Base-by-base conservation (phyloP, 2,329 filamentous ascomycete genomes). In the Helotiales sp. region DNA sequence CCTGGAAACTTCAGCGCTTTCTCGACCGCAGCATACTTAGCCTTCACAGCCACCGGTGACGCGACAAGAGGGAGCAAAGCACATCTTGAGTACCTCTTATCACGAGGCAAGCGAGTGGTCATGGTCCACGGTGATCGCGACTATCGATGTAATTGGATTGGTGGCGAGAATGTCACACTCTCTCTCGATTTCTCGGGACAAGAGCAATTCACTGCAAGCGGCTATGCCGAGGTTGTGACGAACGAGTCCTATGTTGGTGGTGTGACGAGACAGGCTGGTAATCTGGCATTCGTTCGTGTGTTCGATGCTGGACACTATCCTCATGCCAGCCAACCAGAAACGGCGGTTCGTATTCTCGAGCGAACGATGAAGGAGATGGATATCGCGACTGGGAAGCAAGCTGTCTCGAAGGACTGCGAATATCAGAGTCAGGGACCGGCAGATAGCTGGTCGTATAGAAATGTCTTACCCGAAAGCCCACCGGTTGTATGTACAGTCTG, bases 181-280 rank as follows among this genome's bases (percentile, higher is more conserved):
- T 75, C 78, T 2, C 71, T 83, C 1, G 68, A 76, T 34, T 76
- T 74, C 60, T 61, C 69, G 1, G 63, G 76, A 31, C 71, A 75
- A 1, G 70, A 73, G 2, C 71, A 74, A 19, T 93, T 92, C 69
- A 73, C 77, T 1, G 70, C 74, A 0, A 85, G 89, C 0, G 89
- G 88, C 0, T 93, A 93, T 69, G 81, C 83, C 0, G 82, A 86
- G 9, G 82, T 93, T 59, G 72, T 83, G 5, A 83, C 88, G 22
- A 87, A 89, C 68, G 79, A 78, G 27, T 78, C 79, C 8, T 85
- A 86, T 71, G 80, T 83, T 66, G 88, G 82, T 55, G 90, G 89
- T n/a, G 80, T 83, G 56, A 88, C 90, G 0, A 81, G 89, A 5
- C 89, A 93, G 71, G 88, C 83, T 66, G 89, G 86, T 15, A 91